These are phyloP conservation scores for Lactifluus echinatus DNA, from an alignment of 768 basidiomycete species.

Conservation along the genomic window DNA sequence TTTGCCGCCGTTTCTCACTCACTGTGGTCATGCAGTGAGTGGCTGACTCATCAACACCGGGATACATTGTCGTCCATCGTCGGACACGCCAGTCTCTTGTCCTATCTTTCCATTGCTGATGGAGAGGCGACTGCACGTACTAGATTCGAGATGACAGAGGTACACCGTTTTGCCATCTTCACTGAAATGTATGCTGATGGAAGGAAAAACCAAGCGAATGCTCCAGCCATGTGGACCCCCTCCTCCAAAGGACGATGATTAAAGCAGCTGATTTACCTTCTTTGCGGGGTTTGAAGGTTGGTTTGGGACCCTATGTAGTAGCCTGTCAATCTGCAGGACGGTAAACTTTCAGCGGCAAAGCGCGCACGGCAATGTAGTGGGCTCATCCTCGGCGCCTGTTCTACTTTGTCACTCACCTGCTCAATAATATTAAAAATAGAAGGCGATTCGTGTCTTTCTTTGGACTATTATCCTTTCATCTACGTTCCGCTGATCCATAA, in stretches of 20 bases:
- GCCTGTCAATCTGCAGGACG: background rate
- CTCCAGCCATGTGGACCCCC: constrained; percentile 50
- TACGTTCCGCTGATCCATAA: background rate
- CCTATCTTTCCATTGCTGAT: constrained; percentile 88
- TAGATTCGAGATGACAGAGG: constrained; percentile 96
- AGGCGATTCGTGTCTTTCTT: background rate
- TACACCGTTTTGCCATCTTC: constrained; percentile 28
- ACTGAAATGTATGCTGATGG: background rate
- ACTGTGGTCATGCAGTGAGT: constrained; percentile 58
- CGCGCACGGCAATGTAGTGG: background rate
- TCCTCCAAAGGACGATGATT: constrained; percentile 71
- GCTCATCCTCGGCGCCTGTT: background rate
- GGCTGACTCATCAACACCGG: constrained; percentile 95
- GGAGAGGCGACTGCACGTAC: constrained; percentile 84
- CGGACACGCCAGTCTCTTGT: constrained; percentile 78
- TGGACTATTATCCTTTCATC: background rate
- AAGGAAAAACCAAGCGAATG: constrained; percentile 33
- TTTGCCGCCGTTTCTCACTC: constrained; percentile 14
- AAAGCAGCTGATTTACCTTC: background rate
- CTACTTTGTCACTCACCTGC: background rate
- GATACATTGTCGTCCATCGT: constrained; percentile 92
- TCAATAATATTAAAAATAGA: background rate
- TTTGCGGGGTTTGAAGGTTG: background rate
- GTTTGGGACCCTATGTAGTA: background rate
- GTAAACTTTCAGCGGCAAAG: background rate